These are phyloP conservation scores for Symmetrospora coprosmae DNA, from an alignment of 768 basidiomycete species.

Conservation along the genomic window DNA sequence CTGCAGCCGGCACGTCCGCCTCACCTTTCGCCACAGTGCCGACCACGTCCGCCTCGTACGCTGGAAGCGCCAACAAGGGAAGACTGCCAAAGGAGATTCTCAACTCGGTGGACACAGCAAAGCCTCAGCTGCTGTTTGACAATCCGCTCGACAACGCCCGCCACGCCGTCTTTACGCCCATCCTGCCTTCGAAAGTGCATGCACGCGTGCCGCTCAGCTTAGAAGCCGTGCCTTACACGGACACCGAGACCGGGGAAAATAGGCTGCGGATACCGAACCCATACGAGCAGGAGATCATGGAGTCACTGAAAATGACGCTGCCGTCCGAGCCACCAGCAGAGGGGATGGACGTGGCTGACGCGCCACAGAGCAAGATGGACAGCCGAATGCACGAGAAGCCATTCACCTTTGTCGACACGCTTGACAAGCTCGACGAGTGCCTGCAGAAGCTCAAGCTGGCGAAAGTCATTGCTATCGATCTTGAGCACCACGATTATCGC, in stretches of 20 bases:
- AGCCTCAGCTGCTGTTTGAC: conserved; percentile 66
- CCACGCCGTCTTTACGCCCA: conserved; percentile 51
- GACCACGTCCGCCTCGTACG: not conserved
- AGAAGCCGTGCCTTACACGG: conserved; percentile 32
- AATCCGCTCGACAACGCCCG: conserved; percentile 47
- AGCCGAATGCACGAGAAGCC: conserved; percentile 43
- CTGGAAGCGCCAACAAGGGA: not conserved
- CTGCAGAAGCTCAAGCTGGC: conserved; percentile 46
- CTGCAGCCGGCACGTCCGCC: conserved; percentile 44
- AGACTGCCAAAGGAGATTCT: conserved; percentile 40
- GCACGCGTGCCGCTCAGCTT: conserved; percentile 70
- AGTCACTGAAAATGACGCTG: conserved; percentile 48
- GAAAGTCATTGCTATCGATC: conserved; percentile 72
- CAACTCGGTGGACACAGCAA: conserved; percentile 59
- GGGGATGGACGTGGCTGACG: too few relatives aligned
- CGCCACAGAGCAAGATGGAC: conserved; percentile 40
- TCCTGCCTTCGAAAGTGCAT: conserved; percentile 62
- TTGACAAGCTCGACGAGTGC: conserved; percentile 48
- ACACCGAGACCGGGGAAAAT: conserved; percentile 36
- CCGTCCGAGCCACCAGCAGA: too few relatives aligned
- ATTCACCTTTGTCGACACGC: conserved; percentile 56
- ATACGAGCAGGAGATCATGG: conserved; percentile 69
- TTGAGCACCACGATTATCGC: conserved; percentile 84
- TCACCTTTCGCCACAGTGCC: not conserved
- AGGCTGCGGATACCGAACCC: conserved; percentile 42